Evolutionary conservation across 1,284 basidiomycete species (phyloP).

Genomic region (Apiotrichum laibachii): DNA sequence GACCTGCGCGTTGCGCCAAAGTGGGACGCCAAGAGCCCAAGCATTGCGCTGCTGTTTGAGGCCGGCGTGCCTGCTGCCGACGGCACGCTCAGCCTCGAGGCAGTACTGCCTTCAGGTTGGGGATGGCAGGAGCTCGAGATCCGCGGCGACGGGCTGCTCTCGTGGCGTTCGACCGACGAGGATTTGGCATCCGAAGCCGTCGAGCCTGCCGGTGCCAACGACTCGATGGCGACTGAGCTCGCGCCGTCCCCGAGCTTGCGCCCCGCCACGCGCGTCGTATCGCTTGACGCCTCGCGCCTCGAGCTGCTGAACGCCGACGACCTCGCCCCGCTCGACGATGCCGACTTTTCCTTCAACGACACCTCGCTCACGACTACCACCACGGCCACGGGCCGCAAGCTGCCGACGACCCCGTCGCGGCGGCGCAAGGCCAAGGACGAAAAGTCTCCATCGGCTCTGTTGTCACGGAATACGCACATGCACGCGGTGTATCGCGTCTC

Average conservation of each 20-base stretch:
- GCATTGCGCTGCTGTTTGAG: conserved; percentile 29
- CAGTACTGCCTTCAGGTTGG: conserved; percentile 38
- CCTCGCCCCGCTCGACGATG: conserved; percentile 13
- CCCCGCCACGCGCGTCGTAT: neutral
- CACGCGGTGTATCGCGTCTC: conserved; percentile 4
- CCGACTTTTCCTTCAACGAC: conserved; percentile 37
- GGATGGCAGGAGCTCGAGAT: conserved; percentile 38
- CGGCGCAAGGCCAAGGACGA: conserved; percentile 4
- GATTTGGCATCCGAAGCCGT: conserved; percentile 13
- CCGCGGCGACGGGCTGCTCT: conserved; percentile 27
- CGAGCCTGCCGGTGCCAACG: conserved; percentile 5
- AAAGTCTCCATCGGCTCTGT: neutral
- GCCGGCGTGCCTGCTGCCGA: conserved; percentile 13
- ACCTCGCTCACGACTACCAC: too few relatives aligned
- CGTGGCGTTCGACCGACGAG: conserved; percentile 34
- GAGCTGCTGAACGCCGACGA: neutral
- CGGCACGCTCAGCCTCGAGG: conserved; percentile 19
- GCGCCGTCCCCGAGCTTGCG: conserved; percentile 9
- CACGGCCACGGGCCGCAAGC: too few relatives aligned
- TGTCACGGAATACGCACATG: too few relatives aligned
- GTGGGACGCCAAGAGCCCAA: conserved; percentile 24
- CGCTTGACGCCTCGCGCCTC: conserved; percentile 7
- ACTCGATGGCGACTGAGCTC: conserved; percentile 31
- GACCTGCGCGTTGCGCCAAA: conserved; percentile 28
- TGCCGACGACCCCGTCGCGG: conserved; percentile 11